Evolutionary conservation across 805 yeast species (phyloP).

Genomic region (Yarrowia deformans): DNA sequence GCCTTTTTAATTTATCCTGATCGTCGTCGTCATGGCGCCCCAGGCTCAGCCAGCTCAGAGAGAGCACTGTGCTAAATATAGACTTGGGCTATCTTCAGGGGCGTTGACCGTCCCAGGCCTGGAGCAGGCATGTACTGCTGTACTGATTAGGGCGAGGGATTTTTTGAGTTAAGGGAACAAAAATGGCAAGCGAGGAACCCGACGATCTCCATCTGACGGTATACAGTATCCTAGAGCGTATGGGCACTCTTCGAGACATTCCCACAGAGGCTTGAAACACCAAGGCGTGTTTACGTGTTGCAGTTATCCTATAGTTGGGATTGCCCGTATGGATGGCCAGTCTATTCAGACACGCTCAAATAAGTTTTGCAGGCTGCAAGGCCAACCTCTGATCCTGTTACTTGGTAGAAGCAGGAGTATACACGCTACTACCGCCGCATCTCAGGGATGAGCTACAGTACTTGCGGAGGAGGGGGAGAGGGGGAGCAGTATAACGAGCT

Average conservation of each 20-base stretch:
- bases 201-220: not conserved
- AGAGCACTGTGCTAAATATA: conserved; percentile 1
- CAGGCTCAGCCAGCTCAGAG: not conserved
- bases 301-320: not conserved
- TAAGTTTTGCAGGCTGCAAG: not conserved
- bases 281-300: conserved; percentile 27
- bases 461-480: too few species aligned
- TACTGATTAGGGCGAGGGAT: conserved; percentile 34
- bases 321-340: not conserved
- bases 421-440: conserved; percentile 10
- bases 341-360: not conserved
- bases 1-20: not conserved
- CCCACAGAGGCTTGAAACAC: not conserved
- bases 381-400: not conserved
- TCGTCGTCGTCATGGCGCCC: too few species aligned
- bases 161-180: not conserved
- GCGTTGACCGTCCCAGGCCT: conserved; percentile 2
- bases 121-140: not conserved
- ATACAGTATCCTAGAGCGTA: too few species aligned
- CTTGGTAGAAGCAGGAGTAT: conserved; percentile 9
- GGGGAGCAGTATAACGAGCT: too few species aligned
- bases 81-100: conserved; percentile 21
- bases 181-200: not conserved
- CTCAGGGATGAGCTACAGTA: not conserved
- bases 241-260: conserved; percentile 6